phyloP scores from a whole-genome alignment of 163 green algal genomes.

The Coccomyxa subellipsoidea region DNA sequence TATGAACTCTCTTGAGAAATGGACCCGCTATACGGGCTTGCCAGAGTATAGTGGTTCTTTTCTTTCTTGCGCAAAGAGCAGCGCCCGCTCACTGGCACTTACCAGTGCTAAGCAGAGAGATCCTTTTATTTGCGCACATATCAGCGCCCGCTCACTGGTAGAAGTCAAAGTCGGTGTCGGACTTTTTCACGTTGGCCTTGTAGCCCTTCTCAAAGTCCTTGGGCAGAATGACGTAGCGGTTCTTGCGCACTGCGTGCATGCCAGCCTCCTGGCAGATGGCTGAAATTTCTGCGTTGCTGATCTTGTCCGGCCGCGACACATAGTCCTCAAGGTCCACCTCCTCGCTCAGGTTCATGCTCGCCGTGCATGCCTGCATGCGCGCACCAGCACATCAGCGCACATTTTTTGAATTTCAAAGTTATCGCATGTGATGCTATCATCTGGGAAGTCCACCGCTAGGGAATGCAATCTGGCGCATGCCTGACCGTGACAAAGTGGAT shows the following conservation, averaged over 20 bases:
- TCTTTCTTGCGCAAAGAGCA: no score
- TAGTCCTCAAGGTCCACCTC: constrained; percentile 99
- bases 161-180: constrained; percentile 92
- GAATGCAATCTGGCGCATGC: no score
- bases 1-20: no score
- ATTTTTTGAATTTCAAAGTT: neutral
- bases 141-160: constrained; percentile 78
- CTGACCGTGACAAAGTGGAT: no score
- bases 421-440: no score
- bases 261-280: constrained; percentile 93
- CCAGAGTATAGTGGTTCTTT: no score
- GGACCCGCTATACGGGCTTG: no score
- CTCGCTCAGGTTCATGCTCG: constrained; percentile 96
- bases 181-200: constrained; percentile 93
- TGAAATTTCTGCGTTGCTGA: constrained; percentile 94
- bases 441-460: no score
- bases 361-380: constrained; percentile 86
- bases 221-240: constrained; percentile 89
- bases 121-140: no score
- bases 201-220: constrained; percentile 99
- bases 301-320: constrained; percentile 95
- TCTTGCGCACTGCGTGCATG: constrained; percentile 68
- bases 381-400: neutral
- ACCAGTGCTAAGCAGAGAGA: no score
- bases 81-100: no score